Conservation (phyloP, 352 stramenopile genomes). For the Pythium rhizo-oryzae region DNA sequence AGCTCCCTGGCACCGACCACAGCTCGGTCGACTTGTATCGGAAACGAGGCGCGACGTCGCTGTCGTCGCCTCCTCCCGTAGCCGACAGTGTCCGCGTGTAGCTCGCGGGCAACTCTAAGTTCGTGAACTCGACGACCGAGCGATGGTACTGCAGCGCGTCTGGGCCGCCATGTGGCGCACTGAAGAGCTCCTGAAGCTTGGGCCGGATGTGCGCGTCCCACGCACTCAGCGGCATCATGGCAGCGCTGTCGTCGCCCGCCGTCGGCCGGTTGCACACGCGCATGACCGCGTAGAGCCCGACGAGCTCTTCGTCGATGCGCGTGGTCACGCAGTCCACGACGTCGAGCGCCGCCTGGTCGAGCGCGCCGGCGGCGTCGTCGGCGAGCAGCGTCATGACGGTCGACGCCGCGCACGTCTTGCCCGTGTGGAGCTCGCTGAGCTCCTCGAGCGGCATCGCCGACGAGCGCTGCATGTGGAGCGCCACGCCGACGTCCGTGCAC, state of each 20-base stretch:
- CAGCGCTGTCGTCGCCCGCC: not conserved
- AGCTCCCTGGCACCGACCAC: conserved; percentile 10
- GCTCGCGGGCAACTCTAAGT: conserved; percentile 15
- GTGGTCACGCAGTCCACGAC: conserved; percentile 30
- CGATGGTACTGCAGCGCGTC: conserved; percentile 16
- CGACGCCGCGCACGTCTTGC: conserved; percentile 21
- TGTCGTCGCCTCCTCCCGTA: not conserved
- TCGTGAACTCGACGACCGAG: conserved; percentile 7
- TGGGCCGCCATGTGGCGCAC: not conserved
- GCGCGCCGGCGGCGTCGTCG: not conserved
- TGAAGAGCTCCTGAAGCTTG: conserved; percentile 8
- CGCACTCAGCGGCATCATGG: not conserved
- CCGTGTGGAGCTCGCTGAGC: conserved; percentile 32
- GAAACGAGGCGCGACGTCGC: conserved; percentile 21
- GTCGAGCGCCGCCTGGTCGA: conserved; percentile 2
- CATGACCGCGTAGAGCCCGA: conserved; percentile 23
- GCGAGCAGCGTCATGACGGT: conserved; percentile 14
- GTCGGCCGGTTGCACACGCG: conserved; percentile 13
- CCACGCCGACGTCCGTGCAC: conserved; percentile 24
- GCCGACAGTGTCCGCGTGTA: conserved; percentile 5
- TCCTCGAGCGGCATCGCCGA: conserved; percentile 27
- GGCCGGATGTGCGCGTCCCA: conserved; percentile 18
- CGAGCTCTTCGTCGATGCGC: conserved; percentile 25
- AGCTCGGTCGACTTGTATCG: conserved; percentile 25
- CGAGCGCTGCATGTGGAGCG: conserved; percentile 10